Evolutionary conservation across 108 stramenopile genomes (phyloP).

Genomic region (Pinguiococcus pyrenoidosus): DNA sequence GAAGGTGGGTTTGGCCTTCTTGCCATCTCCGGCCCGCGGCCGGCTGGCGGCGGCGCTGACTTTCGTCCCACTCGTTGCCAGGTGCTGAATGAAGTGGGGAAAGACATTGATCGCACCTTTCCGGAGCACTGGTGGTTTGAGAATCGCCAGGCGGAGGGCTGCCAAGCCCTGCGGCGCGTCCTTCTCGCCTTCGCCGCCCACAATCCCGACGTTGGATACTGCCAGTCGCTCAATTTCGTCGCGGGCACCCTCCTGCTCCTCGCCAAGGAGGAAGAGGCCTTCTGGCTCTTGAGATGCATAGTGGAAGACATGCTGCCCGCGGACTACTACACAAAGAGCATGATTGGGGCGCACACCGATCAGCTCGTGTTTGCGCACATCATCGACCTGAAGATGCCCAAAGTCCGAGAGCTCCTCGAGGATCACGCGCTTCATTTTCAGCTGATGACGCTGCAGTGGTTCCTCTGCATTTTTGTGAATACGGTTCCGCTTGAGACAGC

Average conservation of each 20-base stretch:
- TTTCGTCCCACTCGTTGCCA: too few relatives aligned
- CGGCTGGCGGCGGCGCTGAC: too few relatives aligned
- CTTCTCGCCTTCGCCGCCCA: conserved; percentile 19
- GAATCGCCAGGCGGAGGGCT: neutral
- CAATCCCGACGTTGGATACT: conserved; percentile 26
- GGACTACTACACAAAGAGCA: conserved; percentile 18
- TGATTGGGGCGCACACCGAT: conserved; percentile 16
- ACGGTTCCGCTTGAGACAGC: conserved; percentile 14
- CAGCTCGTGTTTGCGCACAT: conserved; percentile 13
- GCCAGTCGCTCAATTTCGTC: conserved; percentile 29
- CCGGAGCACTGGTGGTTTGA: conserved; percentile 11
- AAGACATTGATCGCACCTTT: too few relatives aligned
- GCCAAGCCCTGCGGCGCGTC: conserved; percentile 23
- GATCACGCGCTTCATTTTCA: conserved; percentile 6
- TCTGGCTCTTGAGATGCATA: conserved; percentile 23
- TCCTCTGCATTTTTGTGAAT: conserved; percentile 24
- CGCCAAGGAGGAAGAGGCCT: conserved; percentile 28
- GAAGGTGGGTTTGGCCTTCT: too few relatives aligned
- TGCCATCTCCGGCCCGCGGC: too few relatives aligned
- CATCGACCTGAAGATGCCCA: conserved; percentile 18
- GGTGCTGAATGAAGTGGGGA: too few relatives aligned
- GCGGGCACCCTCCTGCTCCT: conserved; percentile 17
- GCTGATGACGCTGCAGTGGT: conserved; percentile 19
- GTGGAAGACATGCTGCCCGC: conserved; percentile 24
- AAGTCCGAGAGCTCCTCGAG: conserved; percentile 8